Evolutionary conservation across 1,284 basidiomycete species (phyloP), one percentile per base, ranked within the genome.

Genomic region (Fomitopsis palustris): DNA sequence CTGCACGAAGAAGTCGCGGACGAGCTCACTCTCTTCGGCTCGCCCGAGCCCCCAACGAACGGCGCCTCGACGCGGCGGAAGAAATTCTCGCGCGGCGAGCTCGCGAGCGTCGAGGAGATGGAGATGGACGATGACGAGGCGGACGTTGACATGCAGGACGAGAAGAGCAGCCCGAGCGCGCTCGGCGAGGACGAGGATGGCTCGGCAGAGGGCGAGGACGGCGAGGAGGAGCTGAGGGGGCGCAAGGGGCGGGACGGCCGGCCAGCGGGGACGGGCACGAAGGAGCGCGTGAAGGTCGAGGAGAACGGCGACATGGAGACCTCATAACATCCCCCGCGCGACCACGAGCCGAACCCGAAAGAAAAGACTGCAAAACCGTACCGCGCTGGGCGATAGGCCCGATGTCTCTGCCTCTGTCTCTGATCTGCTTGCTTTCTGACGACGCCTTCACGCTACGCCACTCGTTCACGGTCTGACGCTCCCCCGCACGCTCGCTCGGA

Each of bases 101-200:
- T 72, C 39, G 70, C 70, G 65, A 68, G 68, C 62, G 72, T 72
- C 58, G 69, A 69, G 57, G 71, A 73, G 67, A 69, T 69, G 62
- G 68, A 68, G 56, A 63, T 58, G 58, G 65, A 66, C 62, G 62
- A 61, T 45, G 66, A 67, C 59, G 65, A 8, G 62, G 66, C 64
- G 54, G 58, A 65, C 58, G 61, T 62, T 25, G 60, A 57, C 8
- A 53, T 39, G 47, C 45, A 53, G 56, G 47, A 57, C 33, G 49
- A 52, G 49, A 52, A 52, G 49, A 65, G 47, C 59, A 61, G 59
- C 54, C 61, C 62, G 64, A 67, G 63, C 63, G 63, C 51, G 56
- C 33, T 38, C 53, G 59, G 56, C 41, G 66, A 55, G 25, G 57
- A 51, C 54, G 61, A 59, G 42, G 56, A 53, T 37, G n/a, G n/a